Evolutionary conservation across 257 asterid genomes (phyloP).

Genomic region (Nicotiana sylvestris): DNA sequence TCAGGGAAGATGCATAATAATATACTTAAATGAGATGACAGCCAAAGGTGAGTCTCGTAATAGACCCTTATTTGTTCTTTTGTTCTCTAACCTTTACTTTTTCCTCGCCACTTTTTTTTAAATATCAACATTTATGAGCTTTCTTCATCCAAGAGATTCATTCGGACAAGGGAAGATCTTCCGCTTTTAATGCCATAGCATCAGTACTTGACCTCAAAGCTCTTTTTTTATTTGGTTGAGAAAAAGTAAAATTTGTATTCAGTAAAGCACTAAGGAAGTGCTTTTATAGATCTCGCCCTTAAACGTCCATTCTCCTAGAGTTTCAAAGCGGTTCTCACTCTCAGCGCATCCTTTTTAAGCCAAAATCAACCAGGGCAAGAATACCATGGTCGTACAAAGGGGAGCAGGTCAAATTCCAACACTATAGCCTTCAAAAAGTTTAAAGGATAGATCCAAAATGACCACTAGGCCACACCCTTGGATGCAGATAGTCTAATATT

Average conservation of each 20-base stretch:
- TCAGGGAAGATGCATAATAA: not conserved
- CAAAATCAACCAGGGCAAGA: not conserved
- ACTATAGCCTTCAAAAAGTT: not conserved
- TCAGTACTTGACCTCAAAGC: not conserved
- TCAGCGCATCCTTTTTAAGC: not conserved
- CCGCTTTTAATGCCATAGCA: not conserved
- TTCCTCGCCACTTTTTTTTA: not conserved
- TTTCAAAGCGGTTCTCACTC: not conserved
- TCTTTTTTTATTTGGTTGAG: not conserved
- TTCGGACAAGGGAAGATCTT: not conserved
- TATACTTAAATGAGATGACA: not conserved
- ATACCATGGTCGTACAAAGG: not conserved
- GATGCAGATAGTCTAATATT: not conserved
- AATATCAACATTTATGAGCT: not conserved
- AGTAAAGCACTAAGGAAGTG: not conserved
- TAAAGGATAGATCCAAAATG: no score
- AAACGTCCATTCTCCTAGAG: not conserved
- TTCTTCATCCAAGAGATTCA: not conserved
- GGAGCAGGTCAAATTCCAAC: not conserved
- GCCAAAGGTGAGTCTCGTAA: not conserved
- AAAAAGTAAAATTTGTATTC: not conserved
- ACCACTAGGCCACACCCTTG: no score
- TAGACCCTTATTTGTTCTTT: not conserved
- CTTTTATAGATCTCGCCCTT: not conserved
- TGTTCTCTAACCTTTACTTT: not conserved